phyloP scores from a whole-genome alignment of 75 land plant species.

The Gnetum montanum region DNA sequence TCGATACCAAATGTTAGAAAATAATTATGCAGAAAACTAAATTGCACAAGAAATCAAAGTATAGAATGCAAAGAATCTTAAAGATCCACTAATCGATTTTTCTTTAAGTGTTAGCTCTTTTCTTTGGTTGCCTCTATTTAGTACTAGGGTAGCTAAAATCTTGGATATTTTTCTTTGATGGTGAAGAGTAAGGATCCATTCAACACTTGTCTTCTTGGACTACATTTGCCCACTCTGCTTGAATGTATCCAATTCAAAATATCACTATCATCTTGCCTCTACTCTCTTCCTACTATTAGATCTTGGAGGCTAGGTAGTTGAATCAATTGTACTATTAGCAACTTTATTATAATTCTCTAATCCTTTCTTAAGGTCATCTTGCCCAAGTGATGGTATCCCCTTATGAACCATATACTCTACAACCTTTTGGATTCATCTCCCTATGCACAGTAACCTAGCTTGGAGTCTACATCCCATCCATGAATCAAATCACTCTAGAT shows the following conservation, averaged over 20 bases:
- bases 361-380: neutral
- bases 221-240: constrained; percentile 34
- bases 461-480: constrained; percentile 84
- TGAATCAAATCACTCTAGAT: constrained; percentile 90
- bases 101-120: too few relatives aligned
- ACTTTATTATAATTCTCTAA: too few relatives aligned
- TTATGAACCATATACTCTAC: constrained; percentile 36
- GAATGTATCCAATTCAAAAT: constrained; percentile 34
- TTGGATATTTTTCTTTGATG: too few relatives aligned
- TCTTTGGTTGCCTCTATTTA: too few relatives aligned
- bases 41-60: too few relatives aligned
- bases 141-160: too few relatives aligned
- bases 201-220: constrained; percentile 45
- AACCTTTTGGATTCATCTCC: constrained; percentile 28
- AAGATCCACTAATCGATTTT: too few relatives aligned
- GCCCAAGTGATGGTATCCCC: constrained; percentile 43
- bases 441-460: constrained; percentile 71
- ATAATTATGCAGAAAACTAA: too few relatives aligned
- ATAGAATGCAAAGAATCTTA: too few relatives aligned
- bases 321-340: neutral
- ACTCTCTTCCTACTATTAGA: neutral
- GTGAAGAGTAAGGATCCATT: constrained; percentile 40
- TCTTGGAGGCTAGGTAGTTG: too few relatives aligned
- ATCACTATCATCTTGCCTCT: constrained; percentile 50
- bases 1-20: too few relatives aligned